Evolutionary conservation across 805 yeast species (phyloP), one percentile per base, ranked within the genome.

Genomic region (Cyberlindnera euphorbiae): DNA sequence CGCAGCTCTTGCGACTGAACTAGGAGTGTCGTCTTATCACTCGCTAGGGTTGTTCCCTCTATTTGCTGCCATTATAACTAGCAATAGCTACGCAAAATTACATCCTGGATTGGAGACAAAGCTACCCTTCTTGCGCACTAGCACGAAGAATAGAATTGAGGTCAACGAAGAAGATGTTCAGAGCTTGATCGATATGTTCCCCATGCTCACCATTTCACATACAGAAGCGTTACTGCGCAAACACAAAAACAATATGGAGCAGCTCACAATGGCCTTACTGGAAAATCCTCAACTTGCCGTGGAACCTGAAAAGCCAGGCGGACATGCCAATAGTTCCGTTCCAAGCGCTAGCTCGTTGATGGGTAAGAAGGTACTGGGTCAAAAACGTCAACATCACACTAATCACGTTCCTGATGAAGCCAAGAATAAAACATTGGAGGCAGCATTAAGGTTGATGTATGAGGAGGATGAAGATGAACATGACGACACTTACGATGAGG

Each of bases 391-490:
- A 2, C 24, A 27, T 15, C 31, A 12, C 21, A 23, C 22, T 5
- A 24, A 27, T 17, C 55, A 46, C 32, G 68, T 63, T 11, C 71
- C 70, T 6, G 71, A 65, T 38, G 75, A 71, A 21, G 50, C 75
- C n/a, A 73, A 71, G 49, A 73, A 79, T 50, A 72, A 65, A 45
- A 77, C 84, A 0, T 55, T 82, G 28, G 60, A 70, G 0, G 70
- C 76, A 16, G 88, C 89, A 1, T 58, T 83, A 44, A 62, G 76
- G 28, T 55, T 82, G 43, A 60, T 84, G 42, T 81, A 82, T 46
- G 82, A 81, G 29, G 69, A 77, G 7, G 90, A 85, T 50, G 95
- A 86, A 45, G 95, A 85, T 56, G 95, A 86, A 49, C 78, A 82
- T 3, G 96, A 86, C 53, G 95, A 84, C 46, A 79, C 89, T 0